A percentile compares a stretch with the other conserved stretches of the same genome.
These are phyloP conservation scores for Pogostemon cablin DNA, from an alignment of 257 asterid species.

Conservation along the genomic window DNA sequence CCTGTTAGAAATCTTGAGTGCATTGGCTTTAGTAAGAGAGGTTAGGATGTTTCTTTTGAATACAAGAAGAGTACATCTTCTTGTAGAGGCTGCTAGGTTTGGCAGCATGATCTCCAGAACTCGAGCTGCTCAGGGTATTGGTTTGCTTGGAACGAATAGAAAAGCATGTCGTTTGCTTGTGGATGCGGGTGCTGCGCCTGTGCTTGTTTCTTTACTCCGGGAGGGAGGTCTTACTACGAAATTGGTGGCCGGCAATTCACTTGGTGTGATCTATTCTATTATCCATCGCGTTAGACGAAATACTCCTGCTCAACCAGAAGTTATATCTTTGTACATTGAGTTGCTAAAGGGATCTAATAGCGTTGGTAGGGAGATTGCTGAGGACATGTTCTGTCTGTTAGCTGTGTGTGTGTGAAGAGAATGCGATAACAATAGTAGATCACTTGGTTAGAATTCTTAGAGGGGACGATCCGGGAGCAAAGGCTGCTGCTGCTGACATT, in stretches of 20 bases:
- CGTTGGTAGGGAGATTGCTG: constrained; percentile 55
- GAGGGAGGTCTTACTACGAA: constrained; percentile 47
- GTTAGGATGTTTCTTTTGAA: constrained; percentile 49
- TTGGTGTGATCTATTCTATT: constrained; percentile 61
- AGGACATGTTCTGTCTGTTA: constrained; percentile 59
- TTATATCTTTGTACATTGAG: constrained; percentile 47
- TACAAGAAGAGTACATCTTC: constrained; percentile 43
- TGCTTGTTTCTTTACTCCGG: constrained; percentile 45
- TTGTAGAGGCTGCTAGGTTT: constrained; percentile 53
- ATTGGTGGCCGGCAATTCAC: constrained; percentile 61
- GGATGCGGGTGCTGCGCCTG: constrained; percentile 46
- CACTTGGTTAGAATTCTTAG: constrained; percentile 53
- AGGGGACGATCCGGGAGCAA: constrained; percentile 45
- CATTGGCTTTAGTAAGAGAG: constrained; percentile 63
- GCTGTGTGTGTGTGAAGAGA: constrained; percentile 53
- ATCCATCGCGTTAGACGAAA: constrained; percentile 50
- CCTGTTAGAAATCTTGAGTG: constrained; percentile 58
- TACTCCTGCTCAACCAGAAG: constrained; percentile 54
- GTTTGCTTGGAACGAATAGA: constrained; percentile 57
- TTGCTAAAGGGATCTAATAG: constrained; percentile 49
- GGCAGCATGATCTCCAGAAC: constrained; percentile 65
- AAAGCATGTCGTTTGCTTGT: constrained; percentile 47
- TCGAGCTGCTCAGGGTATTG: constrained; percentile 70
- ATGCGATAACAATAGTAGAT: constrained; percentile 46
- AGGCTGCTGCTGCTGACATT: constrained; percentile 62